Evolutionary conservation across 2,329 filamentous ascomycete species (phyloP).

Genomic region (Sporothrix schenckii): DNA sequence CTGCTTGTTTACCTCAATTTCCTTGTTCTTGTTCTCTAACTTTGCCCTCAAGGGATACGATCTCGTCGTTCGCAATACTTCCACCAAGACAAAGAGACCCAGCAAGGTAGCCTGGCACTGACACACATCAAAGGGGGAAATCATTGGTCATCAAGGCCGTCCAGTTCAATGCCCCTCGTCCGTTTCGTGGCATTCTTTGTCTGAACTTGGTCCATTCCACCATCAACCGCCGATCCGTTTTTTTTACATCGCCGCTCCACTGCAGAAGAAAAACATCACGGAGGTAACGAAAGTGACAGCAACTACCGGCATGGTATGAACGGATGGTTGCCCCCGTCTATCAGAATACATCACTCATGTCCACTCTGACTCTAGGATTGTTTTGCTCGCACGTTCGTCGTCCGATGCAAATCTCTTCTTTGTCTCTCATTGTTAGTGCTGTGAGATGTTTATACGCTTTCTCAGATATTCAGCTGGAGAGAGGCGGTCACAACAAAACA

Average conservation of each 20-base stretch:
- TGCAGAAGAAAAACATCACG: not conserved
- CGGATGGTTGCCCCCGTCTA: not conserved
- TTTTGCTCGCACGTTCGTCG: not conserved
- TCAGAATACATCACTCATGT: not conserved
- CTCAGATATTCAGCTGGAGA: not conserved
- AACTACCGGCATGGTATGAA: conserved; percentile 7
- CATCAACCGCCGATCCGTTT: conserved; percentile 24
- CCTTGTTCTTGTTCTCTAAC: conserved; percentile 8
- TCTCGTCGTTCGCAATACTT: conserved; percentile 20
- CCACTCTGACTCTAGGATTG: not conserved
- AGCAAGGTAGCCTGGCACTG: conserved; percentile 18
- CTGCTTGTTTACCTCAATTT: not conserved
- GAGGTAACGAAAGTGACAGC: not conserved
- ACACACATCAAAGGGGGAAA: conserved; percentile 15
- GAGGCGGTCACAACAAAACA: not conserved
- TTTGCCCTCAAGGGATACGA: conserved; percentile 9
- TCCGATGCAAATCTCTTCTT: conserved; percentile 21
- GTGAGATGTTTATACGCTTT: conserved; percentile 8
- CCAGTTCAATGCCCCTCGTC: not conserved
- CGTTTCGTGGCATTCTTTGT: not conserved
- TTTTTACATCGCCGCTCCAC: conserved; percentile 7
- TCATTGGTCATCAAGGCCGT: not conserved
- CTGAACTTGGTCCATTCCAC: conserved; percentile 14
- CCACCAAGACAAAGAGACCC: conserved; percentile 7
- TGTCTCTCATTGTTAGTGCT: conserved; percentile 11